Evolutionary conservation across 1,284 basidiomycete species (phyloP).

Genomic region (Chalciporus sp.): DNA sequence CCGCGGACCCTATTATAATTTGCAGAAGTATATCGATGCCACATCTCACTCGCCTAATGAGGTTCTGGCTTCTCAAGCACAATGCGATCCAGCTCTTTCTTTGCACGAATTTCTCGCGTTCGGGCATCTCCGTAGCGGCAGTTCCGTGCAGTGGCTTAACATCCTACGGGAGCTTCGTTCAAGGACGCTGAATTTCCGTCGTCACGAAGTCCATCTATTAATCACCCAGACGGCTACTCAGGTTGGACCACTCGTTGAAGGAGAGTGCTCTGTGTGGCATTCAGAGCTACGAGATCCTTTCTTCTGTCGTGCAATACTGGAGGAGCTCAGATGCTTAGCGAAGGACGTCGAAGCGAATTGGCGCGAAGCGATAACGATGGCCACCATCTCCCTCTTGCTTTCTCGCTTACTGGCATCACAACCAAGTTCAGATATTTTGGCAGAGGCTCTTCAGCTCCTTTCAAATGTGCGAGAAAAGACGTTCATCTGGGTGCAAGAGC

Average conservation of each 20-base stretch:
- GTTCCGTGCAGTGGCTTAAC: constrained; percentile 51
- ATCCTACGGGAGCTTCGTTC: constrained; percentile 45
- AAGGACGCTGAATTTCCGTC: constrained; percentile 38
- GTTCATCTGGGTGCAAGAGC: constrained; percentile 40
- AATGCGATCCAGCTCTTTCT: constrained; percentile 39
- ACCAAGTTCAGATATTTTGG: constrained; percentile 6
- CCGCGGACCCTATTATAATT: constrained; percentile 34
- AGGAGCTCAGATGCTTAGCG: constrained; percentile 35
- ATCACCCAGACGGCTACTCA: constrained; percentile 46
- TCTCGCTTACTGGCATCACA: constrained; percentile 39
- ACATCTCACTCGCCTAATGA: constrained; percentile 46
- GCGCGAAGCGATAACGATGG: constrained; percentile 41
- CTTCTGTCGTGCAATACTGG: constrained; percentile 40
- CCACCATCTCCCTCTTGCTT: constrained; percentile 39
- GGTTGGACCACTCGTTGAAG: constrained; percentile 35
- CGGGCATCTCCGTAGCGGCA: constrained; percentile 44
- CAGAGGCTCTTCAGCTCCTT: constrained; percentile 29
- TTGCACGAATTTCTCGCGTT: constrained; percentile 49
- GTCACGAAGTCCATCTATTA: constrained; percentile 42
- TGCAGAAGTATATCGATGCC: constrained; percentile 40
- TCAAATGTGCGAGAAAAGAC: constrained; percentile 33
- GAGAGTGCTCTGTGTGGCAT: constrained; percentile 37
- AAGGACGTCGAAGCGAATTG: constrained; percentile 42
- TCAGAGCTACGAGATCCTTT: constrained; percentile 26
- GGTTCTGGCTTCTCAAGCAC: constrained; percentile 43